These are phyloP conservation scores for Phytophthora constricta DNA, from an alignment of 352 stramenopile species.

Conservation along the genomic window DNA sequence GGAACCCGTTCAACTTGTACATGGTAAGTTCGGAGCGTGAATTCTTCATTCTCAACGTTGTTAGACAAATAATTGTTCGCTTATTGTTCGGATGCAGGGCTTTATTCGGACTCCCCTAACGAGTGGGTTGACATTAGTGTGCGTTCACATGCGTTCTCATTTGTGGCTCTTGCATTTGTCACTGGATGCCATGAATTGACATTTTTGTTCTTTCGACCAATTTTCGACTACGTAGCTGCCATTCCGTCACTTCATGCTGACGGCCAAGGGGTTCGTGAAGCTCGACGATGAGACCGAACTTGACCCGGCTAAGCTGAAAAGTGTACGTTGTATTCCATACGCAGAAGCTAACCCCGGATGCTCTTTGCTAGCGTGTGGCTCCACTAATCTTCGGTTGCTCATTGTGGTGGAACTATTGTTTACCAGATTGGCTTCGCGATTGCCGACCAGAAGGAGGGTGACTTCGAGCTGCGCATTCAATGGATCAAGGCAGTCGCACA, in stretches of 20 bases:
- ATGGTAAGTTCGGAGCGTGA: conserved; percentile 53
- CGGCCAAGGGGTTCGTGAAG: conserved; percentile 84
- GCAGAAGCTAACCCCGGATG: too few species aligned
- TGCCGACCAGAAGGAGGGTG: conserved; percentile 85
- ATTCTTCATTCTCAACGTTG: neutral
- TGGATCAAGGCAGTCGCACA: conserved; percentile 88
- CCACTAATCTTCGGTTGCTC: neutral
- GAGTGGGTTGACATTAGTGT: conserved; percentile 88
- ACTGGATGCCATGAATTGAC: too few species aligned
- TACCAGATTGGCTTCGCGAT: conserved; percentile 85
- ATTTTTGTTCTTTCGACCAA: neutral
- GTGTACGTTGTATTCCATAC: too few species aligned
- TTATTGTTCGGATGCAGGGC: conserved; percentile 39
- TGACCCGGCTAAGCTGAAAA: conserved; percentile 78
- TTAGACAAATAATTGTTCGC: conserved; percentile 1
- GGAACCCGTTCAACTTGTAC: conserved; percentile 89
- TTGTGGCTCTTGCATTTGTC: neutral
- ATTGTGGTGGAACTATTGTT: neutral
- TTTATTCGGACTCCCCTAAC: conserved; percentile 81
- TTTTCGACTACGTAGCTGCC: conserved; percentile 47
- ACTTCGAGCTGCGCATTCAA: conserved; percentile 84
- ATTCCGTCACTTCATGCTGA: conserved; percentile 84
- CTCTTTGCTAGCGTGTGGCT: too few species aligned
- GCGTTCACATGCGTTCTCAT: conserved; percentile 1
- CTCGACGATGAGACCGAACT: conserved; percentile 78